phyloP scores from a whole-genome alignment of 305 asterid genomes.

The Solanum hybrid region DNA sequence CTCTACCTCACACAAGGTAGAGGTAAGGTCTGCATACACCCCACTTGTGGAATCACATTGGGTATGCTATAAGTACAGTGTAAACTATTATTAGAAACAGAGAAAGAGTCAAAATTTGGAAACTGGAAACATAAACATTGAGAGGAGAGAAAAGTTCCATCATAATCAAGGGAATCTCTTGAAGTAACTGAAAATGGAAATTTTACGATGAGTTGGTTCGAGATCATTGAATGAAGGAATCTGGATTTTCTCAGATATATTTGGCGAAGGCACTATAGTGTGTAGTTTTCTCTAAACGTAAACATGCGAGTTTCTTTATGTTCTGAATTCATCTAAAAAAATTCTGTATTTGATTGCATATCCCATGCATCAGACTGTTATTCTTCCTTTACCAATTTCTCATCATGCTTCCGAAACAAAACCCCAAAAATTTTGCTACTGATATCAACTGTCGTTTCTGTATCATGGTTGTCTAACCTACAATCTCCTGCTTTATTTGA shows the following conservation, averaged over 20 bases:
- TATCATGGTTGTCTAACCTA: background rate
- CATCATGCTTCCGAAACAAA: background rate
- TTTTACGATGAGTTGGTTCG: background rate
- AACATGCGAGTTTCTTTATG: background rate
- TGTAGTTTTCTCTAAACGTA: background rate
- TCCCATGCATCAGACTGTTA: background rate
- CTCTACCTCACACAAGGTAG: background rate
- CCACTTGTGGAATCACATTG: background rate
- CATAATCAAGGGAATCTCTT: background rate
- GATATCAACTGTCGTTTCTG: background rate
- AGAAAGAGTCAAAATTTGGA: background rate
- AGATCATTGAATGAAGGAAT: background rate
- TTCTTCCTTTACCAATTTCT: background rate
- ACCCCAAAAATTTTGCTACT: background rate
- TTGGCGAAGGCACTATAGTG: background rate
- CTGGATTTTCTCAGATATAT: background rate
- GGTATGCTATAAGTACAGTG: background rate
- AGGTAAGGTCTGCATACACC: background rate
- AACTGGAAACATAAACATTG: background rate
- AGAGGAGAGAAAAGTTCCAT: background rate
- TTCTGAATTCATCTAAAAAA: background rate
- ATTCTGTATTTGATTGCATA: background rate
- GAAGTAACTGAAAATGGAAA: background rate
- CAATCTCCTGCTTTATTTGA: background rate
- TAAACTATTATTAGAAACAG: background rate